Percentiles rank a stretch among this genome's conserved stretches.
Evolutionary conservation across 768 basidiomycete species (phyloP).

Genomic region (Crepidotus variabilis): DNA sequence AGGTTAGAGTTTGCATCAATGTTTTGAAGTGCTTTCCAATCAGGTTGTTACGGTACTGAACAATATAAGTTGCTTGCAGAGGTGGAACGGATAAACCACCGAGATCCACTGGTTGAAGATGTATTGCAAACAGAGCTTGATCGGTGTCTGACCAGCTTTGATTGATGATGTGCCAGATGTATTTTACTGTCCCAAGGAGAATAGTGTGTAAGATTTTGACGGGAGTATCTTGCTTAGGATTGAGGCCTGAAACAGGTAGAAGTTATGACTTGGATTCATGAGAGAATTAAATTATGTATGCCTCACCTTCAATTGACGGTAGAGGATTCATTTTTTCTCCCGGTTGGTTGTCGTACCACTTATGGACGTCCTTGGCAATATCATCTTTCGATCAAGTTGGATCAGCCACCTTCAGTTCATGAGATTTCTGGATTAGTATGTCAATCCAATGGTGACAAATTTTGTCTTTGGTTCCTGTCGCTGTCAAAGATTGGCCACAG

Average conservation of each 20-base stretch:
- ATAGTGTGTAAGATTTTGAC: slow-evolving; percentile 35
- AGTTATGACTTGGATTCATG: slow-evolving; percentile 6
- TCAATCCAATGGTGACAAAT: slow-evolving; percentile 29
- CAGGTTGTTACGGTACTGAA: slow-evolving; percentile 29
- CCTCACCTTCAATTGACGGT: slow-evolving; percentile 4
- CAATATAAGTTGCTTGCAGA: slow-evolving; percentile 25
- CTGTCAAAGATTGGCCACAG: slow-evolving; percentile 13
- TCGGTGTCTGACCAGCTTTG: slow-evolving; percentile 17
- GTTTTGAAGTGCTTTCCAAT: slow-evolving; percentile 34
- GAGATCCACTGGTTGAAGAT: slow-evolving; percentile 23
- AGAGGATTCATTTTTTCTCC: slow-evolving; percentile 10
- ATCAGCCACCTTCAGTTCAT: not conserved
- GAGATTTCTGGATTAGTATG: slow-evolving; percentile 14
- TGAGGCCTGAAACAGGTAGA: slow-evolving; percentile 13
- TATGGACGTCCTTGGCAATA: slow-evolving; percentile 5
- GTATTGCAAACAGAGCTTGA: slow-evolving; percentile 17
- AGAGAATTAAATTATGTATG: too few species aligned
- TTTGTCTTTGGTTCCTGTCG: slow-evolving; percentile 29
- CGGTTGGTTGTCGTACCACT: slow-evolving; percentile 4
- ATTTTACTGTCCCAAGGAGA: slow-evolving; percentile 33
- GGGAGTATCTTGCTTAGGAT: slow-evolving; percentile 22
- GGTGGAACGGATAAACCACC: slow-evolving; percentile 14
- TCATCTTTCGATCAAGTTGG: not conserved
- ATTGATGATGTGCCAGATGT: slow-evolving; percentile 30
- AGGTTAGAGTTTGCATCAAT: slow-evolving; percentile 24